These are phyloP conservation scores for Allomyces macrogynus DNA, from an alignment of 192 early-diverging fungal species.

Conservation along the genomic window DNA sequence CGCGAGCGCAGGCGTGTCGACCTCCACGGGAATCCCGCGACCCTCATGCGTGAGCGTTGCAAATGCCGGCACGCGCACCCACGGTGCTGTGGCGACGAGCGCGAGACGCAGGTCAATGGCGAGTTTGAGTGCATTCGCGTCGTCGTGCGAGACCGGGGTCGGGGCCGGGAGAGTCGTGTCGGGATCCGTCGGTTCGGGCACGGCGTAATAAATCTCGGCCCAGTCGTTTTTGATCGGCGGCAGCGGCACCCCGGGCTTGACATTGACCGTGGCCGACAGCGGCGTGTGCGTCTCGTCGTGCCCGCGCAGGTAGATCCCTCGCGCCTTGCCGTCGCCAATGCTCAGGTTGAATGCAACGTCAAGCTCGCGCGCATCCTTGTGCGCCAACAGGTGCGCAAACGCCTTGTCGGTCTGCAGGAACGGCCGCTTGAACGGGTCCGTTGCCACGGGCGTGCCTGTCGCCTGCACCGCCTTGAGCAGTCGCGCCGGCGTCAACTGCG, in stretches of 20 bases:
- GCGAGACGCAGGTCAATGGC: slow-evolving; percentile 59
- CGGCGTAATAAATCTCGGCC: too few relatives aligned
- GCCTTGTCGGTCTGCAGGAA: slow-evolving; percentile 76
- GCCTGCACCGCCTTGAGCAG: slow-evolving; percentile 55
- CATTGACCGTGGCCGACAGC: slow-evolving; percentile 27
- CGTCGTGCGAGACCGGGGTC: too few relatives aligned
- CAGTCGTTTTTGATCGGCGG: too few relatives aligned
- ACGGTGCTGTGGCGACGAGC: slow-evolving; percentile 41
- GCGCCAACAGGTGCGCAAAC: slow-evolving; percentile 53
- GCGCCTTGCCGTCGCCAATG: slow-evolving; percentile 9
- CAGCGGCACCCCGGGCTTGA: too few relatives aligned
- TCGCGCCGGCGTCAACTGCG: slow-evolving; percentile 65
- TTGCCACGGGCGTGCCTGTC: slow-evolving; percentile 46
- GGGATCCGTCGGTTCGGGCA: neutral
- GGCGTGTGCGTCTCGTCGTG: slow-evolving; percentile 41
- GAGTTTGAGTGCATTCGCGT: slow-evolving; percentile 31
- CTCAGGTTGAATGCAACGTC: slow-evolving; percentile 47
- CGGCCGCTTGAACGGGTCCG: slow-evolving; percentile 50
- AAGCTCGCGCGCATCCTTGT: slow-evolving; percentile 27
- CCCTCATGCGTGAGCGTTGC: slow-evolving; percentile 45
- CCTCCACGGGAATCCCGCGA: too few relatives aligned
- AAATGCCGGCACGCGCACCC: slow-evolving; percentile 58
- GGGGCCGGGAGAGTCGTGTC: too few relatives aligned
- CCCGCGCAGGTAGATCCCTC: slow-evolving; percentile 77
- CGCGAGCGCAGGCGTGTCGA: too few relatives aligned